Percentiles rank a stretch among this genome's conserved stretches.
Evolutionary conservation across 805 yeast genomes (phyloP).

Genomic region (Zygosaccharomyces bailii): DNA sequence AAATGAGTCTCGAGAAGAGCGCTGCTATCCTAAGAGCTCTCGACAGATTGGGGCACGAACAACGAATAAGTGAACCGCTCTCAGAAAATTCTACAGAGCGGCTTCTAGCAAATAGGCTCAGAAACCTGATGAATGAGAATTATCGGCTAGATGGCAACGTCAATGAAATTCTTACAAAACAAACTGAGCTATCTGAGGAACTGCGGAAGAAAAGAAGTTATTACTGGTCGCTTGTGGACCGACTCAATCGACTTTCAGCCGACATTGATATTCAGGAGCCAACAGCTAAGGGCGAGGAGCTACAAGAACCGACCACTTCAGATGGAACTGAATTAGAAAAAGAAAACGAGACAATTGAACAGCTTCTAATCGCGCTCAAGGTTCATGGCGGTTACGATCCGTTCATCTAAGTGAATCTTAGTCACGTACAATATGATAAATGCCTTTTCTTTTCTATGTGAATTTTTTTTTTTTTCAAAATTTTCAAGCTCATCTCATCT

Average conservation of each 20-base stretch:
- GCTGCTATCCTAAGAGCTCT: slow-evolving; percentile 22
- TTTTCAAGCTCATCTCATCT: slow-evolving; percentile 15
- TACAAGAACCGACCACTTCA: neutral
- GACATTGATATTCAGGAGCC: neutral
- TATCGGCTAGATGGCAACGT: slow-evolving; percentile 19
- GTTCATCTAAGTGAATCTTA: slow-evolving; percentile 2
- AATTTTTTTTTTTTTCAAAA: slow-evolving; percentile 10
- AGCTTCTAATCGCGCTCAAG: slow-evolving; percentile 23
- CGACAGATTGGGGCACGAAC: slow-evolving; percentile 12
- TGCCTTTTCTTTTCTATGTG: slow-evolving; percentile 3
- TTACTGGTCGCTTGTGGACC: slow-evolving; percentile 6
- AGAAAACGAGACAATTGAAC: slow-evolving; percentile 20
- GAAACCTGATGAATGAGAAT: slow-evolving; percentile 19
- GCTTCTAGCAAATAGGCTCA: slow-evolving; percentile 16
- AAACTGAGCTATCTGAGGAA: slow-evolving; percentile 1
- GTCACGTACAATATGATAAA: slow-evolving; percentile 6
- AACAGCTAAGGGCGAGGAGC: neutral
- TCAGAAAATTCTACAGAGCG: slow-evolving; percentile 15
- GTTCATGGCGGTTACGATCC: slow-evolving; percentile 22
- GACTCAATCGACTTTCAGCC: slow-evolving; percentile 5
- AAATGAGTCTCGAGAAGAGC: slow-evolving; percentile 26
- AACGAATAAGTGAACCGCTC: neutral
- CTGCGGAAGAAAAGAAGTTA: slow-evolving; percentile 11
- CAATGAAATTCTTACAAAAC: slow-evolving; percentile 3
- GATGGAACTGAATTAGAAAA: neutral